Percentiles rank a stretch among this genome's conserved stretches.
Evolutionary conservation across 306 rosid genomes (phyloP).

Genomic region (Erythrophleum fordii): DNA sequence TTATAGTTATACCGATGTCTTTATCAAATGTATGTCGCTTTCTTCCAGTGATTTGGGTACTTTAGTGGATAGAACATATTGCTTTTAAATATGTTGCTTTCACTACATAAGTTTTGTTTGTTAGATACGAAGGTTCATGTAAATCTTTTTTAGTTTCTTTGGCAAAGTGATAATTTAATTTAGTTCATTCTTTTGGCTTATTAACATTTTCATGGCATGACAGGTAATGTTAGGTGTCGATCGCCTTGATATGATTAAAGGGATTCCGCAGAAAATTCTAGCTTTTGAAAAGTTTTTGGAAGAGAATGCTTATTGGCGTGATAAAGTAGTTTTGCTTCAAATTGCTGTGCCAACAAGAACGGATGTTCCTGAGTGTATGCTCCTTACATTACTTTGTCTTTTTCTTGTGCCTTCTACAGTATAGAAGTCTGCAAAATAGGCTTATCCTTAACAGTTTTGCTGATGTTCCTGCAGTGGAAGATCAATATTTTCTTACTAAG

Average conservation of each 20-base stretch:
- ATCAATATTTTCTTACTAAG: neutral
- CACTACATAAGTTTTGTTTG: slow-evolving; percentile 3
- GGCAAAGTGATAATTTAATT: slow-evolving; percentile 24
- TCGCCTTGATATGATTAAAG: slow-evolving; percentile 96
- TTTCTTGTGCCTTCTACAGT: slow-evolving; percentile 29
- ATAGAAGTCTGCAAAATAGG: slow-evolving; percentile 27
- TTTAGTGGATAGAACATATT: neutral
- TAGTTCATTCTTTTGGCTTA: slow-evolving; percentile 21
- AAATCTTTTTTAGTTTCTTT: neutral
- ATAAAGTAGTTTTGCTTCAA: slow-evolving; percentile 88
- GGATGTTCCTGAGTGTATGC: slow-evolving; percentile 93
- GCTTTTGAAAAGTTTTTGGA: slow-evolving; percentile 93
- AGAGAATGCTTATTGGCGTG: slow-evolving; percentile 75
- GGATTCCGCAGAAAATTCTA: slow-evolving; percentile 91
- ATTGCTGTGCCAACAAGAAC: slow-evolving; percentile 97
- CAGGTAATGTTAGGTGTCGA: slow-evolving; percentile 97
- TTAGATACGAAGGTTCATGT: slow-evolving; percentile 9
- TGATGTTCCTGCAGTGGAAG: slow-evolving; percentile 2
- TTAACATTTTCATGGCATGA: slow-evolving; percentile 38
- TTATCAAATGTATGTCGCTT: slow-evolving; percentile 9
- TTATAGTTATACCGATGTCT: neutral
- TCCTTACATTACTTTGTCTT: slow-evolving; percentile 30
- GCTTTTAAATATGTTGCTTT: neutral
- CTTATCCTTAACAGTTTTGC: neutral
- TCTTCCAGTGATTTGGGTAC: slow-evolving; percentile 19